Evolutionary conservation across 2,329 filamentous ascomycete species (phyloP).

Genomic region (Phyllosticta citribraziliensis): DNA sequence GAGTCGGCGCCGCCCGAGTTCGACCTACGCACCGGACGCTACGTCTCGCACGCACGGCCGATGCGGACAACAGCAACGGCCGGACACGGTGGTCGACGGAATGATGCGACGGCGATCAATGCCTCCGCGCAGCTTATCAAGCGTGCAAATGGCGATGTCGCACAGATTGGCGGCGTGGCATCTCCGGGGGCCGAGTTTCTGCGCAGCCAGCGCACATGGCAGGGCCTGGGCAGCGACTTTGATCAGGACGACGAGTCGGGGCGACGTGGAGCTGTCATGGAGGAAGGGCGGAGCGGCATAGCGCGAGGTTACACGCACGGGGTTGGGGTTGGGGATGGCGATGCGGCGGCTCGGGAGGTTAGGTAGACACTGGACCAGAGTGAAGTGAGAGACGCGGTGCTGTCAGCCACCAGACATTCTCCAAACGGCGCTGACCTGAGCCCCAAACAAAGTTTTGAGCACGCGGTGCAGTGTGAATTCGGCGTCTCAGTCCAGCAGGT

Average conservation of each 20-base stretch:
- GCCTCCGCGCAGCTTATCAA: constrained; percentile 43
- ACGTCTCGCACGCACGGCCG: constrained; percentile 69
- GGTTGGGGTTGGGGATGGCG: constrained; percentile 30
- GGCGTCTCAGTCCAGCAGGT: not conserved
- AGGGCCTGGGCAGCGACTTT: constrained; percentile 82
- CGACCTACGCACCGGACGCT: constrained; percentile 77
- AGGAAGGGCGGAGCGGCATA: constrained; percentile 79
- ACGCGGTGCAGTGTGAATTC: not conserved
- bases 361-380: constrained; percentile 4
- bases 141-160: constrained; percentile 59
- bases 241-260: constrained; percentile 52
- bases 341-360: constrained; percentile 45
- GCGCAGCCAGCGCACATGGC: constrained; percentile 76
- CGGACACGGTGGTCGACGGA: constrained; percentile 13
- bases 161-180: constrained; percentile 72
- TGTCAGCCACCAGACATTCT: too few relatives aligned
- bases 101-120: constrained; percentile 1
- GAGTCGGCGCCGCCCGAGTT: constrained; percentile 72
- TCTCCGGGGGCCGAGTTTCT: constrained; percentile 88
- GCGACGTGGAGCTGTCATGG: constrained; percentile 54
- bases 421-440: not conserved
- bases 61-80: constrained; percentile 35
- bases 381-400: not conserved
- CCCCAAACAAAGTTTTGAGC: not conserved
- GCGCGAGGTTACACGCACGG: constrained; percentile 62